phyloP scores from a whole-genome alignment of 495 filamentous ascomycete species.

The Hamigera avellanea region DNA sequence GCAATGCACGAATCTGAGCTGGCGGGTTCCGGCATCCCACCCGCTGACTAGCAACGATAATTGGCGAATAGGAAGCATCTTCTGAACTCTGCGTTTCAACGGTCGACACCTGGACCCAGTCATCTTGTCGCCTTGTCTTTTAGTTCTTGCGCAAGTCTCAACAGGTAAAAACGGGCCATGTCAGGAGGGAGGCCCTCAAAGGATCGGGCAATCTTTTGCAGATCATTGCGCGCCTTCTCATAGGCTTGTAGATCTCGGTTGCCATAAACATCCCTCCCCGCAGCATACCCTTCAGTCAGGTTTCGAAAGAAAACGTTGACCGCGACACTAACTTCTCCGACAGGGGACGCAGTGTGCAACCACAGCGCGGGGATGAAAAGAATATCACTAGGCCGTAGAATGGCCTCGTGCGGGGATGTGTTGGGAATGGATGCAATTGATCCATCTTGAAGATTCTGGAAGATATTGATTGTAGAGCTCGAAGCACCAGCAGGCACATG shows the following conservation, averaged over 20 bases:
- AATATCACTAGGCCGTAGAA: conserved; percentile 58
- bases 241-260: conserved; percentile 79
- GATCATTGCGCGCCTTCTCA: conserved; percentile 63
- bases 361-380: conserved; percentile 74
- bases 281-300: conserved; percentile 54
- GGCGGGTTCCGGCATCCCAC: no score
- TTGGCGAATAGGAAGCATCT: no score
- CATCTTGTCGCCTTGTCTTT: conserved; percentile 19
- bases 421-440: conserved; percentile 27
- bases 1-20: no score
- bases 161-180: conserved; percentile 62
- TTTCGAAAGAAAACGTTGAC: conserved; percentile 82
- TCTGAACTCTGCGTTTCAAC: no score
- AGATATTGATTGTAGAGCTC: conserved; percentile 66
- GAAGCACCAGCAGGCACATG: conserved; percentile 65
- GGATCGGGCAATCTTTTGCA: conserved; percentile 52
- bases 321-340: conserved; percentile 52
- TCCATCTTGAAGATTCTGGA: conserved; percentile 28
- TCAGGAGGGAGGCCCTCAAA: conserved; percentile 58
- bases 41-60: no score
- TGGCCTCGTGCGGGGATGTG: conserved; percentile 56
- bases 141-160: conserved; percentile 64
- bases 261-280: conserved; percentile 76
- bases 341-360: conserved; percentile 66
- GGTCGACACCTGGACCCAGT: neutral